Conservation (phyloP, 1,284 basidiomycete species). For the Tylopilus sp. region DNA sequence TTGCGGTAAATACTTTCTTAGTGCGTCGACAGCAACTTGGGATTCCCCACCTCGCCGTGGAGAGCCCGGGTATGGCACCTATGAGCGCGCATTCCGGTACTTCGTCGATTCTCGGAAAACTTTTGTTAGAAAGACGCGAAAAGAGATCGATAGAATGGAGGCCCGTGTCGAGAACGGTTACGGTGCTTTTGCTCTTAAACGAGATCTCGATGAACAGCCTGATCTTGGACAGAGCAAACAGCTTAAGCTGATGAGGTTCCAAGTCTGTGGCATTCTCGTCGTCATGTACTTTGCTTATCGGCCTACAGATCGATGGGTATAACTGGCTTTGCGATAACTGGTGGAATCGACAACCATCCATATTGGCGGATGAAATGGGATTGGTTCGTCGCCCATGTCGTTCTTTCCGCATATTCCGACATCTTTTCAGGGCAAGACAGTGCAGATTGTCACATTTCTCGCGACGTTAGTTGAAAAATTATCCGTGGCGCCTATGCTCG, state of each 20-base stretch:
- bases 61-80: constrained; percentile 60
- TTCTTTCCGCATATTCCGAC: constrained; percentile 6
- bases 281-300: constrained; percentile 7
- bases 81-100: constrained; percentile 58
- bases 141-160: constrained; percentile 41
- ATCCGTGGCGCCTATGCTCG: constrained; percentile 72
- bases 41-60: constrained; percentile 74
- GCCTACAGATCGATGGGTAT: constrained; percentile 76
- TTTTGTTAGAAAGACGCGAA: constrained; percentile 48
- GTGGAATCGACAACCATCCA: constrained; percentile 84
- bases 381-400: constrained; percentile 46
- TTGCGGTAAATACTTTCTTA: neutral
- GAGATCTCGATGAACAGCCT: constrained; percentile 46
- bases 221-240: constrained; percentile 59
- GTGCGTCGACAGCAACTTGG: constrained; percentile 66
- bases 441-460: constrained; percentile 86
- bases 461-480: constrained; percentile 67
- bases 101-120: constrained; percentile 67
- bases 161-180: constrained; percentile 48
- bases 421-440: constrained; percentile 76
- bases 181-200: constrained; percentile 43
- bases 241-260: constrained; percentile 81
- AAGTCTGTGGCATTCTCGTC: constrained; percentile 42
- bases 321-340: constrained; percentile 92
- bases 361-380: constrained; percentile 99